Evolutionary conservation across 805 yeast species (phyloP).

Genomic region (Candida ovalis): DNA sequence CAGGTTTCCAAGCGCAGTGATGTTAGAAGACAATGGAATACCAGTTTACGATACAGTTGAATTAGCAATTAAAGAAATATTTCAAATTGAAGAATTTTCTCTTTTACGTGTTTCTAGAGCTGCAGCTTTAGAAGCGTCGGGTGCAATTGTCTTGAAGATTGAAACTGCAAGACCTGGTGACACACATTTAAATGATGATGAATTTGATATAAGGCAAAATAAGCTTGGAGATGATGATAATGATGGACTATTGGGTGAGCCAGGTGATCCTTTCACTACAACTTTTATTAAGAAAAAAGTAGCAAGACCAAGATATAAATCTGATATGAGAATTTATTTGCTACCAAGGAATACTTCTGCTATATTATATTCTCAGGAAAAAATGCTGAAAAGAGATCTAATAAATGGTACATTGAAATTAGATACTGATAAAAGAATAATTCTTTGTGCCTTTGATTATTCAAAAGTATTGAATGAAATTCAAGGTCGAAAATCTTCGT

Average conservation of each 20-base stretch:
- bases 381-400: constrained; percentile 50
- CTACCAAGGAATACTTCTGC: constrained; percentile 39
- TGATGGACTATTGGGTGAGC: constrained; percentile 34
- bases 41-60: constrained; percentile 34
- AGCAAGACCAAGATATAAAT: constrained; percentile 60
- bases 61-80: constrained; percentile 42
- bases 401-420: constrained; percentile 45
- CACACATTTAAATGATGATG: constrained; percentile 46
- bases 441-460: constrained; percentile 32
- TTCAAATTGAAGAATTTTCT: constrained; percentile 40
- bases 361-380: constrained; percentile 44
- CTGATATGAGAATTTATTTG: constrained; percentile 58
- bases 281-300: constrained; percentile 52
- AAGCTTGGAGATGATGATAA: constrained; percentile 2
- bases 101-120: constrained; percentile 51
- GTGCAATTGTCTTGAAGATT: constrained; percentile 47
- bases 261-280: constrained; percentile 43
- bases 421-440: constrained; percentile 20
- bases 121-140: constrained; percentile 48
- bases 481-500: background rate
- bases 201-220: constrained; percentile 20
- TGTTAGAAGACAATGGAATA: constrained; percentile 13
- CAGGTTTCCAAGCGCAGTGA: constrained; percentile 8
- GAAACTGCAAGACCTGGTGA: constrained; percentile 57
- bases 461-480: constrained; percentile 8